Evolutionary conservation across 768 basidiomycete genomes (phyloP).

Genomic region (Serendipita vermifera): DNA sequence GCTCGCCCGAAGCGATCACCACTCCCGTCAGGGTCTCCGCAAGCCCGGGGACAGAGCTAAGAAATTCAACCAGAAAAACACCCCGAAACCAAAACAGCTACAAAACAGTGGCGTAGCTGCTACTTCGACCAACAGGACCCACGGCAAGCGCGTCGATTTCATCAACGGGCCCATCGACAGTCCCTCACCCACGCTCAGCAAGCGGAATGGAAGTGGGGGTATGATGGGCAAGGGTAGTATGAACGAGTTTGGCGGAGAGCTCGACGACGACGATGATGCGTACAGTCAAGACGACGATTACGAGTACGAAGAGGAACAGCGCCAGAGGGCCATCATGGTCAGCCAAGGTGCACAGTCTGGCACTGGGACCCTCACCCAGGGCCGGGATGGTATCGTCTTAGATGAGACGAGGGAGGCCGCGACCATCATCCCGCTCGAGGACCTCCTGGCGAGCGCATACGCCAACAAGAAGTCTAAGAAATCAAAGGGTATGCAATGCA

Average conservation of each 20-base stretch:
- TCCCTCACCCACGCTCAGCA: background rate
- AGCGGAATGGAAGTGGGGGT: background rate
- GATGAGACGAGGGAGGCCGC: slow-evolving; percentile 8
- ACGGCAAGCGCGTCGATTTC: slow-evolving; percentile 4
- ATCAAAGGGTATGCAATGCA: background rate
- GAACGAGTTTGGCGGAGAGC: too few species aligned
- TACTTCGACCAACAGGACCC: background rate
- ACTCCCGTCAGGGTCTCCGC: background rate
- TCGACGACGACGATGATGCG: too few species aligned
- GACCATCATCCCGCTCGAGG: background rate
- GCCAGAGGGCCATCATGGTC: background rate
- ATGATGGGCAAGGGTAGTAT: too few species aligned
- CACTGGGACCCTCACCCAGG: background rate
- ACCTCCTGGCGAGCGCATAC: background rate
- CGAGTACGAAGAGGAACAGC: slow-evolving; percentile 1
- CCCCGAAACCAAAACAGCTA: background rate
- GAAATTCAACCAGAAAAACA: slow-evolving; percentile 3
- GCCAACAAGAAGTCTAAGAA: slow-evolving; percentile 3
- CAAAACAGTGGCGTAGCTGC: background rate
- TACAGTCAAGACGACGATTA: background rate
- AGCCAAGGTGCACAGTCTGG: background rate
- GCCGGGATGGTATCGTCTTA: background rate
- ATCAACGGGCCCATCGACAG: background rate
- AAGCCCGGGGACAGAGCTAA: slow-evolving; percentile 3
- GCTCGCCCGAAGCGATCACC: slow-evolving; percentile 5